Evolutionary conservation across 768 basidiomycete genomes (phyloP).

Genomic region (Serpula lacrymans): DNA sequence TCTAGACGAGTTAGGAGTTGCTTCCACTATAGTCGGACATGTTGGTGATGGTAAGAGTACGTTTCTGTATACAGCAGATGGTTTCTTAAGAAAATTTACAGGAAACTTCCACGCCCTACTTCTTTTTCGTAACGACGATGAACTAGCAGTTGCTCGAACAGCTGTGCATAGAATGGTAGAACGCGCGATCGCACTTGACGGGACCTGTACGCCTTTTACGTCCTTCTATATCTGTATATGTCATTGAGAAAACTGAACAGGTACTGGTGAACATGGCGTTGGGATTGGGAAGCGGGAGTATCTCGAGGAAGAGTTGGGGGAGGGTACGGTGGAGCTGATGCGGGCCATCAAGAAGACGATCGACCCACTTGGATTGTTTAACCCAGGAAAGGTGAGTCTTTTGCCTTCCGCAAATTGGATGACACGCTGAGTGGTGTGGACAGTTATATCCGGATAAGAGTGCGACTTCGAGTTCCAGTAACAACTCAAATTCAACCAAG

Average conservation of each 20-base stretch:
- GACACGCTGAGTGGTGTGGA: background rate
- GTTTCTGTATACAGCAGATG: conserved; percentile 16
- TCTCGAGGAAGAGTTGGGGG: conserved; percentile 77
- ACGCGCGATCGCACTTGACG: conserved; percentile 67
- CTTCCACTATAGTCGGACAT: conserved; percentile 69
- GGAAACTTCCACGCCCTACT: conserved; percentile 53
- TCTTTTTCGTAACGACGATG: conserved; percentile 56
- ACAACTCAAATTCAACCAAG: too few relatives aligned
- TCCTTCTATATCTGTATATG: background rate
- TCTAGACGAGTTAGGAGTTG: conserved; percentile 49
- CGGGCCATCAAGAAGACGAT: conserved; percentile 71
- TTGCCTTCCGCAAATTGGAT: background rate
- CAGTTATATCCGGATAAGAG: conserved; percentile 7
- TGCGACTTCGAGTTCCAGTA: too few relatives aligned
- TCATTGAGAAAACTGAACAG: conserved; percentile 26
- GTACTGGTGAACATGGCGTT: conserved; percentile 84
- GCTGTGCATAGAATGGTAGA: conserved; percentile 61
- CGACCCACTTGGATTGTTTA: conserved; percentile 75
- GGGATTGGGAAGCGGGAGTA: conserved; percentile 83
- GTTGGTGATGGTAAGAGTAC: conserved; percentile 60
- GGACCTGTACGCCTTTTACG: conserved; percentile 51
- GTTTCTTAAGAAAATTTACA: conserved; percentile 10
- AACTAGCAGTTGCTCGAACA: conserved; percentile 38
- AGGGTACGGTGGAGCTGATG: conserved; percentile 82
- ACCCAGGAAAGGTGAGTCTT: conserved; percentile 73